Percentiles rank a stretch among this genome's conserved stretches.
These are phyloP conservation scores for Camelina sativa DNA, from an alignment of 345 rosid species.

Conservation along the genomic window DNA sequence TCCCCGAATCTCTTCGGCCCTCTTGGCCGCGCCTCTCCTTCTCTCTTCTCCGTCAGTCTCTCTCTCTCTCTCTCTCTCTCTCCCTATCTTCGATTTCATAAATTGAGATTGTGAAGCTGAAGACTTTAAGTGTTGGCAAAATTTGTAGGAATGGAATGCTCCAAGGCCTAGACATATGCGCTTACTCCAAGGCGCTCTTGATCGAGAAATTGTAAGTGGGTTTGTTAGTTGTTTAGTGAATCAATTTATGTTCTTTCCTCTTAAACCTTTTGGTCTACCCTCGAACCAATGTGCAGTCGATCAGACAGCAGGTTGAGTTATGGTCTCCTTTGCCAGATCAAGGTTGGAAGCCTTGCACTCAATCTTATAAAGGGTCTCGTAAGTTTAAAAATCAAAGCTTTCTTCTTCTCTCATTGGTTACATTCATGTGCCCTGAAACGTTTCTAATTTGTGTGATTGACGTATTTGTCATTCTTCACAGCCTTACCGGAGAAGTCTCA, in stretches of 20 bases:
- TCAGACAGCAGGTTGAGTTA: slow-evolving; percentile 63
- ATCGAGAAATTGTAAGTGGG: slow-evolving; percentile 62
- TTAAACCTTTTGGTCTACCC: background rate
- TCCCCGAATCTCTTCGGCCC: slow-evolving; percentile 68
- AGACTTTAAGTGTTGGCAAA: slow-evolving; percentile 1
- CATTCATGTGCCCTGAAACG: background rate
- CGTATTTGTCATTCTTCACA: slow-evolving; percentile 41
- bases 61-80: background rate
- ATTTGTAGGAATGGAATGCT: slow-evolving; percentile 90
- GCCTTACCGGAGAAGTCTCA: slow-evolving; percentile 62
- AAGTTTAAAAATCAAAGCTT: slow-evolving; percentile 43
- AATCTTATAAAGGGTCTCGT: slow-evolving; percentile 46
- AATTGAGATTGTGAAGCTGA: slow-evolving; percentile 7
- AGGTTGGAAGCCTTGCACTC: slow-evolving; percentile 80
- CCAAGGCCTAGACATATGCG: slow-evolving; percentile 78
- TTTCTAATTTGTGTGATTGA: background rate
- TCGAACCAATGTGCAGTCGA: slow-evolving; percentile 49
- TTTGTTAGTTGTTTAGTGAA: background rate
- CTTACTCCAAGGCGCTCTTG: slow-evolving; percentile 66
- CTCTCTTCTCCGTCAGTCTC: slow-evolving; percentile 72
- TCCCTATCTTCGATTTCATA: background rate
- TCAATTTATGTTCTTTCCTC: background rate
- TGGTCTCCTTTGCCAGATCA: slow-evolving; percentile 90
- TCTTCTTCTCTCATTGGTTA: background rate
- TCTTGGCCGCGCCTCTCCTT: slow-evolving; percentile 71